Base-by-base conservation (phyloP, 495 filamentous ascomycete species). In the Friedmanniomyces simplex region DNA sequence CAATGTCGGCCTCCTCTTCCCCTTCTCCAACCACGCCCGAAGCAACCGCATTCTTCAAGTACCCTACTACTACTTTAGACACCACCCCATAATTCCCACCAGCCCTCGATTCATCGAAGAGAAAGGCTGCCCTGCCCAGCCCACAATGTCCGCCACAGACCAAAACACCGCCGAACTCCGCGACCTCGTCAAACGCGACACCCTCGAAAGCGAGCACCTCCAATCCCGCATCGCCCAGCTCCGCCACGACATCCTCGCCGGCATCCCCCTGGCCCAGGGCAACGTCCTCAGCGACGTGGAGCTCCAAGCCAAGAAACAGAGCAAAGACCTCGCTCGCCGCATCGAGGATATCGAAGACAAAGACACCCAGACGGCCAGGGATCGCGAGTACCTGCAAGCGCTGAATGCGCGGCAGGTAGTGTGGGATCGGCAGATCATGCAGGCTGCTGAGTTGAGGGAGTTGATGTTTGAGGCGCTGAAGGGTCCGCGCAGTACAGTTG, bases 321-420 rank as follows among this genome's bases (percentile, higher is more conserved):
- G 24, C 26, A 53, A 51, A 37, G 57, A 53, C 20, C 57, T 59
- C 42, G 37, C 46, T 21, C 49, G 48, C 50, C 57, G 57, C 49
- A 59, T 59, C 37, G 49, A 59, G 10, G 32, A 53, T 11, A 52
- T 59, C 42, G 49, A 59, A 26, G 42, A 34, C 14, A 48, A 53
- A 20, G n/a, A 22, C 12, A 34, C 1, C 6, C 26, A 21, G 37
- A 39, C n/a, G 7, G 39, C 39, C 2, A 53, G 25, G 5, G 57
- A 53, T 34, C 57, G 49, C 14, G 37, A 45, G 16, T 37, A n/a
- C 11, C 50, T 53, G 8, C 52, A 47, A 21, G 24, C 21, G 6
- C 26, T 55, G 25, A 55, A 55, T 47, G 39, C 39, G 7, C 52
- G 42, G 13, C 52, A 46, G 26, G 41, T 55, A 2, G 52, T 47